Percentiles rank a stretch among this genome's conserved stretches.
Evolutionary conservation across 1,284 basidiomycete species (phyloP).

Genomic region (Tilletia horrida): DNA sequence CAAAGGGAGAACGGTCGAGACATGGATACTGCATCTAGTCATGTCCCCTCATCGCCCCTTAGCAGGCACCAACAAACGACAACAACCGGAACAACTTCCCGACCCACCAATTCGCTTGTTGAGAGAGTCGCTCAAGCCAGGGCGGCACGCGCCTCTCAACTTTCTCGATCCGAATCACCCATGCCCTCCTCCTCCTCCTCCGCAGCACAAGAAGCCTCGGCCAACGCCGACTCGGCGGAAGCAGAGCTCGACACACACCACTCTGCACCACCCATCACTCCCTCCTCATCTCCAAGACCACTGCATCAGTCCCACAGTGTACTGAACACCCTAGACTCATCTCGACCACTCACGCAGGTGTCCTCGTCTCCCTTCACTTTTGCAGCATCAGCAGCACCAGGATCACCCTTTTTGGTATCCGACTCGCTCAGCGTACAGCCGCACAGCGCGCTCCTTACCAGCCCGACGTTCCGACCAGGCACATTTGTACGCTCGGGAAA

Average conservation of each 20-base stretch:
- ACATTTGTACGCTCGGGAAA: too few relatives aligned
- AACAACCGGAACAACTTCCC: neutral
- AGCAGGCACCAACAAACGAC: neutral
- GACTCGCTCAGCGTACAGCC: neutral
- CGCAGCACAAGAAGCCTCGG: neutral
- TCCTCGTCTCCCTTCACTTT: neutral
- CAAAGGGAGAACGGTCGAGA: neutral
- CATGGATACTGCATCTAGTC: constrained; percentile 4
- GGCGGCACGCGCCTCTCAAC: neutral
- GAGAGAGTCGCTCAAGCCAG: neutral
- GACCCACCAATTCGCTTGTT: constrained; percentile 1
- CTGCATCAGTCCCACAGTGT: too few relatives aligned
- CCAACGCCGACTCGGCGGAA: neutral
- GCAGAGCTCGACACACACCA: neutral
- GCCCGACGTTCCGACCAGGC: neutral
- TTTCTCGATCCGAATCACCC: neutral
- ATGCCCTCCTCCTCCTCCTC: neutral
- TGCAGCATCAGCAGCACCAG: neutral
- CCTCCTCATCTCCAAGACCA: neutral
- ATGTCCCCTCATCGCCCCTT: neutral
- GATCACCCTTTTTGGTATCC: neutral
- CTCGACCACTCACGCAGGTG: neutral
- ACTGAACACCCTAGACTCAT: neutral
- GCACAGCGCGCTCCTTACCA: neutral
- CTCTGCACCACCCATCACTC: neutral